Evolutionary conservation across 371 early-diverging fungal genomes (phyloP), one percentile per base, ranked within the genome.

Genomic region (Capniomyces stellatus): DNA sequence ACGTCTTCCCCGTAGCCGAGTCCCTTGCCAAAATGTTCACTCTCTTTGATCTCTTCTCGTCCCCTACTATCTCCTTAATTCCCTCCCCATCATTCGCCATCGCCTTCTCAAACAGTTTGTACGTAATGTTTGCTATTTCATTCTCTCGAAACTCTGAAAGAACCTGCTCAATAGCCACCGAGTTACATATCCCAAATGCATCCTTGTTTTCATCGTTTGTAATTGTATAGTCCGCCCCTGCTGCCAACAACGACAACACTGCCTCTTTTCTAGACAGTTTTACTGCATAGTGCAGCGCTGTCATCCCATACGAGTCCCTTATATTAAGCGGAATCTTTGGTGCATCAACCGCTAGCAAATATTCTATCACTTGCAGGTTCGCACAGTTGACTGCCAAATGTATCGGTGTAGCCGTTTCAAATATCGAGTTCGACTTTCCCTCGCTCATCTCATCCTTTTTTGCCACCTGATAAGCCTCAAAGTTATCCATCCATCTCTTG

Each of bases 11-110:
- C 4, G 69, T 71, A 3, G 61, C 66, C 1, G 72, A 56, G 57
- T 83, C 74, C 54, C 74, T 69, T 24, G 74, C 75, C 48, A 79
- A 80, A 62, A 82, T 75, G 55, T 81, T 77, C 40, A 84, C 56
- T 13, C 35, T 71, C 43, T 46, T 51, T 58, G 60, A 64, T 59
- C 24, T 61, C 58, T 30, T 62, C 53, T 58, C 58, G 48, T 74
- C 67, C 18, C 59, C 52, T n/a, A 79, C 56, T 15, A 72, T 63
- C 48, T 65, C 71, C 41, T 70, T 58, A 21, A 77, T 69, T 1
- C 58, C 67, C 10, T 55, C 54, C 29, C n/a, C 3, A 35, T 66
- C 62, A 24, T 43, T 44, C 28, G 24, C 27, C 12, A 54, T 51
- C 13, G 56, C 67, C 18, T 66, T 65, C 40, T 67, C 58, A 25